A percentile compares a stretch with the other conserved stretches of the same genome.
Evolutionary conservation across 306 rosid genomes (phyloP).

Genomic region (Hippophae rhamnoides): DNA sequence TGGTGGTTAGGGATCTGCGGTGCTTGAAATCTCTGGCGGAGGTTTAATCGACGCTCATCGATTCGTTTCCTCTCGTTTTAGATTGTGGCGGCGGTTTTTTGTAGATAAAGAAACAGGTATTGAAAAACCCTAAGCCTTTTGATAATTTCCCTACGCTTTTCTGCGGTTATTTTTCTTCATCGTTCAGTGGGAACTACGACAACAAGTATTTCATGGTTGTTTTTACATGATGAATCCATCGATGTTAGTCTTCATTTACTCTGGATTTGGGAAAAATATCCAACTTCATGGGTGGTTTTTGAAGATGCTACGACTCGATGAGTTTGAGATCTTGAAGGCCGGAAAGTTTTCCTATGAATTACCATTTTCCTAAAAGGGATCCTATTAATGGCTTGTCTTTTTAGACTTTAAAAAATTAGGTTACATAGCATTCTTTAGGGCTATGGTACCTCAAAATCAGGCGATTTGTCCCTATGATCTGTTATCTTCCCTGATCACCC

Average conservation of each 20-base stretch:
- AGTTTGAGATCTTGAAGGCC: slow-evolving; percentile 21
- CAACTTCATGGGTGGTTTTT: not conserved
- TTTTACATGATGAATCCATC: slow-evolving; percentile 1
- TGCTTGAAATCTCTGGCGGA: slow-evolving; percentile 6
- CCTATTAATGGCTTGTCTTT: not conserved
- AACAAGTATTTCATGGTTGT: not conserved
- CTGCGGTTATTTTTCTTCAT: slow-evolving; percentile 25
- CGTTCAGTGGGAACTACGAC: slow-evolving; percentile 5
- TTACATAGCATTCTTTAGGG: slow-evolving; percentile 5
- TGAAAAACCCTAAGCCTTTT: slow-evolving; percentile 33
- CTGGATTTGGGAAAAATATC: slow-evolving; percentile 1
- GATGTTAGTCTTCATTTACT: not conserved
- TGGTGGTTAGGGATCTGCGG: not conserved
- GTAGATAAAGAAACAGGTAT: slow-evolving; percentile 21
- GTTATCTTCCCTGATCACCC: not conserved
- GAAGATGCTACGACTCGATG: slow-evolving; percentile 7
- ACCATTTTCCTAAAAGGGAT: slow-evolving; percentile 1
- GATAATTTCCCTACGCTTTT: slow-evolving; percentile 26
- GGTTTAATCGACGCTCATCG: slow-evolving; percentile 8
- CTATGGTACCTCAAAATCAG: slow-evolving; percentile 3
- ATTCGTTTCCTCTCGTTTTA: slow-evolving; percentile 5
- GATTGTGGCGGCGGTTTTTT: slow-evolving; percentile 22
- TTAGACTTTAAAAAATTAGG: slow-evolving; percentile 12
- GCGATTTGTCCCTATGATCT: slow-evolving; percentile 1
- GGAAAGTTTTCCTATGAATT: not conserved